Conservation (phyloP, 306 rosid genomes). For the Pyrus communis region DNA sequence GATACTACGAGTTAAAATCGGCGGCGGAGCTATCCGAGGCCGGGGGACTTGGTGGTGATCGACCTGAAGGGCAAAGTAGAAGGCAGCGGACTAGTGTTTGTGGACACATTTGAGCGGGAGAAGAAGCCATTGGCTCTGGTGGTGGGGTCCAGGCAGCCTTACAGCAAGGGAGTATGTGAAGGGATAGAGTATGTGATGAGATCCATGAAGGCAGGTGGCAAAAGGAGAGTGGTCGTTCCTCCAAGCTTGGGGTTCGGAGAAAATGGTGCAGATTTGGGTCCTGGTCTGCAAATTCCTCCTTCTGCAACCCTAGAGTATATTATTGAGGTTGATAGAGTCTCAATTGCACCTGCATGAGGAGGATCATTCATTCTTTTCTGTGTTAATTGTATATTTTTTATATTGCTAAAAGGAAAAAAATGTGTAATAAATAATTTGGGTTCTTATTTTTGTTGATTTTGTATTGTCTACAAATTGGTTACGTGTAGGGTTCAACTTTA, state of each 20-base stretch:
- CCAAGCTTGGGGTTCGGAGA: slow-evolving; percentile 72
- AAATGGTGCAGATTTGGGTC: slow-evolving; percentile 74
- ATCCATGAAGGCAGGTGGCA: slow-evolving; percentile 84
- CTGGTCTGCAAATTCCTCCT: slow-evolving; percentile 69
- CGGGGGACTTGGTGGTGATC: slow-evolving; percentile 79
- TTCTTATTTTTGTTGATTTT: too few species aligned
- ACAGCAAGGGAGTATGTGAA: slow-evolving; percentile 84
- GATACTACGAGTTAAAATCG: slow-evolving; percentile 62
- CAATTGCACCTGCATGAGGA: slow-evolving; percentile 82
- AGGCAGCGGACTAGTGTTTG: slow-evolving; percentile 58
- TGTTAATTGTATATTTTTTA: not conserved
- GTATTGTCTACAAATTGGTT: too few species aligned
- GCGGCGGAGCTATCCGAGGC: slow-evolving; percentile 64
- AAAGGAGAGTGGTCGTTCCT: slow-evolving; percentile 67
- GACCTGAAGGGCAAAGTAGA: slow-evolving; percentile 54
- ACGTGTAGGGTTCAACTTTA: too few species aligned
- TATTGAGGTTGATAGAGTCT: slow-evolving; percentile 78
- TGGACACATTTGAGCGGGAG: slow-evolving; percentile 66
- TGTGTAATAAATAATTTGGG: too few species aligned
- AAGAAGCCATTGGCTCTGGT: slow-evolving; percentile 76
- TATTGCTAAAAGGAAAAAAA: too few species aligned
- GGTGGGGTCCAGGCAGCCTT: slow-evolving; percentile 79
- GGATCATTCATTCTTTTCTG: not conserved
- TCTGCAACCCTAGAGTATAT: slow-evolving; percentile 68
- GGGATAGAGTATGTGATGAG: slow-evolving; percentile 65